Evolutionary conservation across 768 basidiomycete genomes (phyloP).

Genomic region (Termitomyces sp.): DNA sequence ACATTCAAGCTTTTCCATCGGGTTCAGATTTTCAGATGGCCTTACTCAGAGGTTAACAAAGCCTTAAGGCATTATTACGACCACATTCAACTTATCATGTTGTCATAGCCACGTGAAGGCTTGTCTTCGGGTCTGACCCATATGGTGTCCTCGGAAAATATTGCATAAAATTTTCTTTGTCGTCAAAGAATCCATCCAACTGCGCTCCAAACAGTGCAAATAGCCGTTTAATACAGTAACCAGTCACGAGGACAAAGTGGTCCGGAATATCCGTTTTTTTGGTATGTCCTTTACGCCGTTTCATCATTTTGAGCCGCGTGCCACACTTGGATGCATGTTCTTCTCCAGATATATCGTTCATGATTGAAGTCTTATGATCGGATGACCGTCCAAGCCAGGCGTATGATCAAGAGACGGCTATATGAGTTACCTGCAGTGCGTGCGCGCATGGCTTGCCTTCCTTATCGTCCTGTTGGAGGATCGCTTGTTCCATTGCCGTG

Average conservation of each 20-base stretch:
- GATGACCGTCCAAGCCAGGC: conserved; percentile 1
- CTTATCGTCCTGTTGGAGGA: conserved; percentile 2
- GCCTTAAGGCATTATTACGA: not conserved
- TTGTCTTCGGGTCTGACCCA: conserved; percentile 1
- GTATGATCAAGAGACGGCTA: not conserved
- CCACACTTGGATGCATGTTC: not conserved
- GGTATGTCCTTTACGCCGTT: conserved; percentile 1
- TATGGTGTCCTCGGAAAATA: conserved; percentile 1
- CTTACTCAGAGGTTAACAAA: not conserved
- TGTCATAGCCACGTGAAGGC: conserved; percentile 6
- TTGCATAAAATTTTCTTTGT: not conserved
- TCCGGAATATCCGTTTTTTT: not conserved
- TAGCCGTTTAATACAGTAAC: not conserved
- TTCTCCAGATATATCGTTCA: not conserved
- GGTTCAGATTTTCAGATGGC: not conserved
- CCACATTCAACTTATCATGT: not conserved
- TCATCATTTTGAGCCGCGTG: conserved; percentile 5
- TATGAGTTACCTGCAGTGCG: conserved; percentile 6
- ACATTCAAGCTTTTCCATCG: not conserved
- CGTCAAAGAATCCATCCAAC: not conserved
- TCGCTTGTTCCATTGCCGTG: not conserved
- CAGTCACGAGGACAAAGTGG: conserved; percentile 1
- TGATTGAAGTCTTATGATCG: conserved; percentile 11
- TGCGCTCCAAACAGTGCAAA: not conserved
- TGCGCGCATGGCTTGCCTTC: conserved; percentile 5